Evolutionary conservation across 1,139 yeast genomes (phyloP), one percentile per base, ranked within the genome.

Genomic region (Candida sojae): DNA sequence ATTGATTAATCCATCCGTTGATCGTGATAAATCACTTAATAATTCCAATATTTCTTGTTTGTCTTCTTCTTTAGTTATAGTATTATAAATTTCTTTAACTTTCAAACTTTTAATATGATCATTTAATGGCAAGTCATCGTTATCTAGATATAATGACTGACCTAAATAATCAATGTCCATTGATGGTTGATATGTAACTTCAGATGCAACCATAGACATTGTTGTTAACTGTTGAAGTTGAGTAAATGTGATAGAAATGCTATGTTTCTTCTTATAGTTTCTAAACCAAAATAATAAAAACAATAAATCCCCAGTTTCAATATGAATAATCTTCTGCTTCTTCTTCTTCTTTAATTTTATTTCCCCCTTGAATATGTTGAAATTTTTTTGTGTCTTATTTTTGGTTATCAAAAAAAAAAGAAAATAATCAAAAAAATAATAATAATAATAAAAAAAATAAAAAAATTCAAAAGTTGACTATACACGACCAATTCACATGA

Each of bases 111-210:
- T 62, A 46, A 68, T 63, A 41, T 73, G 74, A 13, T 70, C 74
- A 33, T 71, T 68, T 37, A 78, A 58, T 2, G 83, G 83, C 43
- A 40, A 40, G 37, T 60, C 59, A 43, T 73, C 70, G 13, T 67
- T 73, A 37, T 56, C 70, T 49, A 68, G 71, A 58, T 77, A 80
- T 46, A 79, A 66, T 7, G 83, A 78, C 52, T 68, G 70, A n/a
- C 81, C 79, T 44, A 79, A 63, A 46, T 73, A 74, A 35, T 67
- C 73, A 21, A 74, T 61, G 53, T 76, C 81, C 82, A 78, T 79
- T 6, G 36, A 42, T 21, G 46, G 45, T 26, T 30, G 48, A 35
- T 32, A 34, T n/a, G 37, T 38, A n/a, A 42, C 25, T 23, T 39
- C 45, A 7, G 48, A 39, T 10, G 44, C 39, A 35, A 43, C 46